Evolutionary conservation across 1,284 basidiomycete species (phyloP), one percentile per base, ranked within the genome.

Genomic region (Tranzscheliella williamsii): DNA sequence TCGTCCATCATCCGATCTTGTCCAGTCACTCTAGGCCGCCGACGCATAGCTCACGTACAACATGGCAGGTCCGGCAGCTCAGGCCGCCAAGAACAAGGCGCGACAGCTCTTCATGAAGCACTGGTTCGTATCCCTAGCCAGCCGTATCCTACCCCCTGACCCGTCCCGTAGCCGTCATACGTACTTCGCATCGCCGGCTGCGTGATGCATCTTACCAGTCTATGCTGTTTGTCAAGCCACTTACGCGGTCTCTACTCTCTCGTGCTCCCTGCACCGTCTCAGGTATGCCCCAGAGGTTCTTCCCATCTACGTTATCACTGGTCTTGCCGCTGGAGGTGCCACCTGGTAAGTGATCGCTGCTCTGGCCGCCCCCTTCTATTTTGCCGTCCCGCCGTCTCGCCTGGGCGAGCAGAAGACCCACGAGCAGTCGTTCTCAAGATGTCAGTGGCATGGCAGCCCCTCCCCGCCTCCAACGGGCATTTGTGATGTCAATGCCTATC

Each of bases 281-380:
- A 66, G 65, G 64, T 67, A 64, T 43, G 41, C 57, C 13, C 52
- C 65, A 18, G 68, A 67, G 43, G 64, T 70, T 35, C 47, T 71
- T 27, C 73, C 73, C 32, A 74, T 75, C 46, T 61, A 67, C 40
- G 48, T 68, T 31, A 64, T 75, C 38, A 72, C 66, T 27, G 73
- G 57, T 47, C 49, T 65, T 21, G 73, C 73, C 30, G 49, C 56
- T 21, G 70, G 56, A 31, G 73, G 68, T 42, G 72, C 73, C 30
- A 50, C 55, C 16, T 75, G 73, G 73, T 67, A 47, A 61, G 63
- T 42, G n/a, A n/a, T n/a, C n/a, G n/a, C n/a, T n/a, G n/a, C n/a
- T n/a, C n/a, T n/a, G n/a, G n/a, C n/a, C n/a, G n/a, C n/a, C n/a
- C n/a, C n/a, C n/a, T n/a, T n/a, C n/a, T n/a, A n/a, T n/a, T n/a